phyloP scores from a whole-genome alignment of 2,329 filamentous ascomycete species.

The Fusarium sp. region DNA sequence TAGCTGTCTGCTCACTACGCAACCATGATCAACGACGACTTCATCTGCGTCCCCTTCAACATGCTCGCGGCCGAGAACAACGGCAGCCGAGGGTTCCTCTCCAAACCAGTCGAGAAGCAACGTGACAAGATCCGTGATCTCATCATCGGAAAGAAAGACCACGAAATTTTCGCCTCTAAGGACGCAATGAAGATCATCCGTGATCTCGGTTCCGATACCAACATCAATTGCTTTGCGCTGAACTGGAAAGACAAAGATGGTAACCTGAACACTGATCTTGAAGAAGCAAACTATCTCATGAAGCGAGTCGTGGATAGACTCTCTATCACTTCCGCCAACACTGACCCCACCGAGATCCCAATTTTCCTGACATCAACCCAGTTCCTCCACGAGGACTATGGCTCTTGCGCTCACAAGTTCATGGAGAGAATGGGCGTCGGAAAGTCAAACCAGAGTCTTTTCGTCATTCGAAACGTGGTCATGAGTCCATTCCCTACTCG shows the following conservation, averaged over 20 bases:
- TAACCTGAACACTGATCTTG: constrained; percentile 53
- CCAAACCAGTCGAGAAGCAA: constrained; percentile 45
- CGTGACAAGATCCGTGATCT: constrained; percentile 50
- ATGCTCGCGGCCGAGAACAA: constrained; percentile 49
- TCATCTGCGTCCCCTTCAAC: constrained; percentile 55
- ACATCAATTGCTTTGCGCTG: constrained; percentile 56
- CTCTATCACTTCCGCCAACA: constrained; percentile 52
- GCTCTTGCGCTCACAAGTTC: constrained; percentile 52
- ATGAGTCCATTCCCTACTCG: constrained; percentile 57
- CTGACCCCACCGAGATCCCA: constrained; percentile 52
- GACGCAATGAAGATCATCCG: constrained; percentile 52
- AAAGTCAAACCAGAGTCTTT: constrained; percentile 48
- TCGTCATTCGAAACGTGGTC: constrained; percentile 58
- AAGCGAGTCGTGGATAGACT: constrained; percentile 53
- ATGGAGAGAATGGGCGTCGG: constrained; percentile 52
- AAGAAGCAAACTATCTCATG: constrained; percentile 61
- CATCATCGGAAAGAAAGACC: constrained; percentile 51
- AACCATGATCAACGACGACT: constrained; percentile 49
- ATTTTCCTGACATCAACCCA: constrained; percentile 57
- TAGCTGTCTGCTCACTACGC: constrained; percentile 54
- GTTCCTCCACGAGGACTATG: constrained; percentile 53
- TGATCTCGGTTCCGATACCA: constrained; percentile 56
- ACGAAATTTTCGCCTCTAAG: constrained; percentile 47
- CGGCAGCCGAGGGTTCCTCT: constrained; percentile 26
- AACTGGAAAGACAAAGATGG: constrained; percentile 55